phyloP scores from a whole-genome alignment of 2,329 filamentous ascomycete species.

The Colletotrichum lupini region DNA sequence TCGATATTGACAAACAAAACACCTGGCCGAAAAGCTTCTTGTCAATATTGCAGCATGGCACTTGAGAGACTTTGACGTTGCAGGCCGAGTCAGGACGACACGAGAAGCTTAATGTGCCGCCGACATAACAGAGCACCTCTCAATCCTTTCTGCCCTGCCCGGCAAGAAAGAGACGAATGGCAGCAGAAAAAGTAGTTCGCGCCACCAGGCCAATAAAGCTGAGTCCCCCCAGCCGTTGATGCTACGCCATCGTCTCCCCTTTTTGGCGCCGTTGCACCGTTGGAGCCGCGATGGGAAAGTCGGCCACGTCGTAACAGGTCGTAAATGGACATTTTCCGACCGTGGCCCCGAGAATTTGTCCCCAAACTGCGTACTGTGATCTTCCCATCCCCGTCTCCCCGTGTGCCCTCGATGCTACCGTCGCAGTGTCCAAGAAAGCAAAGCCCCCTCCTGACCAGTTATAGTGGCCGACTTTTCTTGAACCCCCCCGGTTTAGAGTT shows the following conservation, averaged over 20 bases:
- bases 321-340: neutral
- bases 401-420: neutral
- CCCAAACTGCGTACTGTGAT: neutral
- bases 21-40: neutral
- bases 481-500: constrained; percentile 18
- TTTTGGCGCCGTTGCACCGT: neutral
- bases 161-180: neutral
- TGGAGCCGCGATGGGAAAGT: neutral
- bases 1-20: neutral
- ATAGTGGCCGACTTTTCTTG: neutral
- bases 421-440: neutral
- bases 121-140: neutral
- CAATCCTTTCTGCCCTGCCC: neutral
- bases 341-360: neutral
- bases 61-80: neutral
- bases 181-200: neutral
- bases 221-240: neutral
- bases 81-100: constrained; percentile 30
- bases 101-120: constrained; percentile 11
- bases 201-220: neutral
- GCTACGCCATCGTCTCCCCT: neutral
- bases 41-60: neutral
- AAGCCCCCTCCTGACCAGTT: neutral
- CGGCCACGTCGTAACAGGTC: neutral
- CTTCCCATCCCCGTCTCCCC: neutral